phyloP scores from a whole-genome alignment of 129 eudicot species.

The Chrysanthemum makinoi region DNA sequence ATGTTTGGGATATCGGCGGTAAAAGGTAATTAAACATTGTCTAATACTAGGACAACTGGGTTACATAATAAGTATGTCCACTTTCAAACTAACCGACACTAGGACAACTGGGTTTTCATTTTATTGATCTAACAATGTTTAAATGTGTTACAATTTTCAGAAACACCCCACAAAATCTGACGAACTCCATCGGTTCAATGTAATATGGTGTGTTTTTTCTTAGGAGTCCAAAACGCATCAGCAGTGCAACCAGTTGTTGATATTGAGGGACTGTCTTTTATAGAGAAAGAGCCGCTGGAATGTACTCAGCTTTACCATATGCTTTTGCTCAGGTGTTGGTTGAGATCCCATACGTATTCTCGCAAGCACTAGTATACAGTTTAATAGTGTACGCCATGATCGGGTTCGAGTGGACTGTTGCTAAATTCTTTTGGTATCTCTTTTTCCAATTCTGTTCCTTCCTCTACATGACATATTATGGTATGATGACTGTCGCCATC shows the following conservation, averaged over 20 bases:
- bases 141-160: conserved; percentile 19
- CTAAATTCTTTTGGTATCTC: conserved; percentile 40
- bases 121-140: background rate
- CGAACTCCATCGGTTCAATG: conserved; percentile 51
- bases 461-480: conserved; percentile 47
- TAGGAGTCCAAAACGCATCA: conserved; percentile 40
- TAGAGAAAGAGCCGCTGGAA: conserved; percentile 56
- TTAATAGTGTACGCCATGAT: conserved; percentile 51
- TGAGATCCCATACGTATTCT: conserved; percentile 36
- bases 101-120: background rate
- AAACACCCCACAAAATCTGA: conserved; percentile 21
- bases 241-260: conserved; percentile 49
- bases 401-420: conserved; percentile 48
- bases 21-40: conserved; percentile 28
- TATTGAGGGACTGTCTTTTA: conserved; percentile 50
- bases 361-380: conserved; percentile 33
- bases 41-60: too few relatives aligned
- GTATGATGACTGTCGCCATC: conserved; percentile 52
- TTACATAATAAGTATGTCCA: background rate
- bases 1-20: conserved; percentile 48
- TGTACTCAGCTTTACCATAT: conserved; percentile 52
- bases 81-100: background rate
- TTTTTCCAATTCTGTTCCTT: conserved; percentile 42
- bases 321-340: conserved; percentile 49
- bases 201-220: conserved; percentile 39